A percentile compares a stretch with the other conserved stretches of the same genome.
phyloP scores from a whole-genome alignment of 1,284 basidiomycete species.

The Rhodotorula sp. region DNA sequence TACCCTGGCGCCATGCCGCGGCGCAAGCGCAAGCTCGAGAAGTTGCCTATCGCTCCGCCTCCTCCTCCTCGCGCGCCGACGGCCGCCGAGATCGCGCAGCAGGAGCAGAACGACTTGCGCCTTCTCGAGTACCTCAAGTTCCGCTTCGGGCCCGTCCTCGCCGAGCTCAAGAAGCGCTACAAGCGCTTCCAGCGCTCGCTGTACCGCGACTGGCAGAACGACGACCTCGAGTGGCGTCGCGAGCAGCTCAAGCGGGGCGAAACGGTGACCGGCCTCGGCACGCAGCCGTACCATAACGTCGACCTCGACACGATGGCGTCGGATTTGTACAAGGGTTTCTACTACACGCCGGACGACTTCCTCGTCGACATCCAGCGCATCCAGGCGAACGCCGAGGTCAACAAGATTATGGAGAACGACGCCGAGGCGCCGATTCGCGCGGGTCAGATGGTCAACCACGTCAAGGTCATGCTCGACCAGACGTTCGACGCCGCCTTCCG shows the following conservation, averaged over 20 bases:
- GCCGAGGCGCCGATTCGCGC: slow-evolving; percentile 75
- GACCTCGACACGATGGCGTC: slow-evolving; percentile 89
- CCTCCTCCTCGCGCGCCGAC: slow-evolving; percentile 80
- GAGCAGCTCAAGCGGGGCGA: slow-evolving; percentile 46
- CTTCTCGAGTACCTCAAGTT: slow-evolving; percentile 82
- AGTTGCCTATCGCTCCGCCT: slow-evolving; percentile 84
- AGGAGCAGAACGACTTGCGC: slow-evolving; percentile 77
- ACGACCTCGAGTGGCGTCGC: slow-evolving; percentile 49
- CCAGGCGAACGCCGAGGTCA: slow-evolving; percentile 77
- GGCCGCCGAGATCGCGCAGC: slow-evolving; percentile 76
- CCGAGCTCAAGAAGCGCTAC: slow-evolving; percentile 89
- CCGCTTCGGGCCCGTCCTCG: slow-evolving; percentile 79
- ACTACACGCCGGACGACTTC: slow-evolving; percentile 84
- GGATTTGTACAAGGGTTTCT: slow-evolving; percentile 80
- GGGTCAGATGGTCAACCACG: slow-evolving; percentile 83
- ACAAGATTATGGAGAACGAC: slow-evolving; percentile 62
- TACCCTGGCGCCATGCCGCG: slow-evolving; percentile 89
- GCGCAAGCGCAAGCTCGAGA: slow-evolving; percentile 79
- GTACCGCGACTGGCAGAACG: slow-evolving; percentile 59
- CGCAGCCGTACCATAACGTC: slow-evolving; percentile 65
- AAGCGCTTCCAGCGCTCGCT: slow-evolving; percentile 85
- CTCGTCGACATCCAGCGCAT: slow-evolving; percentile 85
- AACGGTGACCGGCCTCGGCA: slow-evolving; percentile 36
- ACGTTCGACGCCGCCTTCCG: slow-evolving; percentile 82
- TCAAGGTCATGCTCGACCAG: slow-evolving; percentile 77